Percentiles rank a stretch among this genome's conserved stretches.
phyloP scores from a whole-genome alignment of 1,284 basidiomycete species.

The Ustilago trichophora region DNA sequence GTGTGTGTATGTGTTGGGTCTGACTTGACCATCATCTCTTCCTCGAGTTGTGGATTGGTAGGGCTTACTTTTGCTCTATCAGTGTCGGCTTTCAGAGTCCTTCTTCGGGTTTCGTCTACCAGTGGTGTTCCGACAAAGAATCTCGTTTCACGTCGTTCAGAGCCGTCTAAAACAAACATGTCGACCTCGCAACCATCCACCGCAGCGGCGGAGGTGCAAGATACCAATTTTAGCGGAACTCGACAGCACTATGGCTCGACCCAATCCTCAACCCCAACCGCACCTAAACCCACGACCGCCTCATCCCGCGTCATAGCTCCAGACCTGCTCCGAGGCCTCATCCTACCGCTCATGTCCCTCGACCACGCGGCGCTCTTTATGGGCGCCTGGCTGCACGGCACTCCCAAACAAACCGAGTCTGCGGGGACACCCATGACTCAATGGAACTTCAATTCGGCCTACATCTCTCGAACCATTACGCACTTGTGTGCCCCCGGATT shows the following conservation, averaged over 20 bases:
- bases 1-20: too few relatives aligned
- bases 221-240: constrained; percentile 15
- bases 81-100: too few relatives aligned
- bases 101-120: too few relatives aligned
- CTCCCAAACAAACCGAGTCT: constrained; percentile 30
- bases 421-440: constrained; percentile 22
- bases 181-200: constrained; percentile 1
- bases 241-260: constrained; percentile 7
- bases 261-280: too few relatives aligned
- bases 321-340: constrained; percentile 51
- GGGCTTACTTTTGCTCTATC: too few relatives aligned
- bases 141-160: too few relatives aligned
- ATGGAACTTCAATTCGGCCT: constrained; percentile 36
- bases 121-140: too few relatives aligned
- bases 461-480: constrained; percentile 28
- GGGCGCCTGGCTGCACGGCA: constrained; percentile 50
- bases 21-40: too few relatives aligned
- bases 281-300: constrained; percentile 8
- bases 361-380: constrained; percentile 49
- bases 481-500: constrained; percentile 56
- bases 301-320: constrained; percentile 45
- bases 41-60: too few relatives aligned
- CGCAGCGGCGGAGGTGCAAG: too few relatives aligned
- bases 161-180: background rate
- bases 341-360: constrained; percentile 50